Percentiles rank a stretch among this genome's conserved stretches.
Conservation (phyloP, 2,329 filamentous ascomycete species). For the Dothideomycetidae sp. region DNA sequence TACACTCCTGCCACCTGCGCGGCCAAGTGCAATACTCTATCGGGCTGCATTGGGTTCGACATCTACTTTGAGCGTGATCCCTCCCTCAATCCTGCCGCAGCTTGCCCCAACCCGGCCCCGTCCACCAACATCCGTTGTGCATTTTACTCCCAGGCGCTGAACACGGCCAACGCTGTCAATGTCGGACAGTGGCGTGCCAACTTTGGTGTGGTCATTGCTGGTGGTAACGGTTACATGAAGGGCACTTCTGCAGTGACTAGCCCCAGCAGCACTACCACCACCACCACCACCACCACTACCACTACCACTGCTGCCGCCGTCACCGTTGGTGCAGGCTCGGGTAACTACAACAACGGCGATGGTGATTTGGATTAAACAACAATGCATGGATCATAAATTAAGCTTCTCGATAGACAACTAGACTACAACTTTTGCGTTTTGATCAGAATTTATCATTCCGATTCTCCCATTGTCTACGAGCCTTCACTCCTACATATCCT, state of each 20-base stretch:
- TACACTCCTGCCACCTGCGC: conserved; percentile 21
- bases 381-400: too few relatives aligned
- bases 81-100: conserved; percentile 13
- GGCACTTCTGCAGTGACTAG: too few relatives aligned
- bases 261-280: not conserved
- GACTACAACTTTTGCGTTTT: too few relatives aligned
- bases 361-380: too few relatives aligned
- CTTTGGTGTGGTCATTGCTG: conserved; percentile 22
- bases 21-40: conserved; percentile 13
- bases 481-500: too few relatives aligned
- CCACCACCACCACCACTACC: not conserved
- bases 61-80: conserved; percentile 14
- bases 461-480: too few relatives aligned
- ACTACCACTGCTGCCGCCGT: not conserved
- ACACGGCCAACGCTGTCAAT: conserved; percentile 12
- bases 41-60: conserved; percentile 15
- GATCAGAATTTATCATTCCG: too few relatives aligned
- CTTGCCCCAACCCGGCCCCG: conserved; percentile 10
- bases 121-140: conserved; percentile 14
- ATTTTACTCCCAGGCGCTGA: conserved; percentile 13
- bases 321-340: too few relatives aligned
- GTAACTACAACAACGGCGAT: too few relatives aligned
- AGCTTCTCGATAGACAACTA: too few relatives aligned
- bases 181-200: conserved; percentile 14
- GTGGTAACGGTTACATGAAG: conserved; percentile 23